Percentiles rank a stretch among this genome's conserved stretches.
phyloP scores from a whole-genome alignment of 2,329 filamentous ascomycete species.

The Neopestalotiopsis sp. region DNA sequence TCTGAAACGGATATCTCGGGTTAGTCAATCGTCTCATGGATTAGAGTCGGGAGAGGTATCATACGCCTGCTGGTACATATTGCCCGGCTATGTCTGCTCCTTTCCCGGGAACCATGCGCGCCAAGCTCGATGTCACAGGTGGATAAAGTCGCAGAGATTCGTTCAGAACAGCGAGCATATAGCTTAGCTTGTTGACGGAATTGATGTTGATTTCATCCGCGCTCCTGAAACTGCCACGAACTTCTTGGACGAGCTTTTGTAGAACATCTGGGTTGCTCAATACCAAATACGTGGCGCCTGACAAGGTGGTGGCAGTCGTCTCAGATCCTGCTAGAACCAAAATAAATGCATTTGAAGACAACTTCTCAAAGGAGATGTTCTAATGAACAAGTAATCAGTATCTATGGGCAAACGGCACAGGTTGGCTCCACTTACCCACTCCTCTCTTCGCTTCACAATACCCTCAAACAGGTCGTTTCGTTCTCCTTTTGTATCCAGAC shows the following conservation, averaged over 20 bases:
- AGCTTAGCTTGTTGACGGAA: slow-evolving; percentile 39
- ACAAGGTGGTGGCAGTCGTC: slow-evolving; percentile 35
- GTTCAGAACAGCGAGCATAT: slow-evolving; percentile 47
- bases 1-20: slow-evolving; percentile 28
- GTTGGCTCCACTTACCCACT: slow-evolving; percentile 27
- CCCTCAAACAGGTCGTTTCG: slow-evolving; percentile 38
- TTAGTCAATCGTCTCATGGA: slow-evolving; percentile 17
- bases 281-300: slow-evolving; percentile 35
- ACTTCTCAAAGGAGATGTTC: slow-evolving; percentile 31
- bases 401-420: neutral
- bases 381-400: slow-evolving; percentile 11
- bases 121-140: slow-evolving; percentile 30
- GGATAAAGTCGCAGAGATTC: slow-evolving; percentile 49
- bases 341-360: slow-evolving; percentile 32
- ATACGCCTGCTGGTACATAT: slow-evolving; percentile 33
- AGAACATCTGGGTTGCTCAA: slow-evolving; percentile 35
- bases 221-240: slow-evolving; percentile 41
- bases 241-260: slow-evolving; percentile 41
- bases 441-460: slow-evolving; percentile 35
- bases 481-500: slow-evolving; percentile 27
- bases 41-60: slow-evolving; percentile 10
- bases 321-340: slow-evolving; percentile 35
- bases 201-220: slow-evolving; percentile 44
- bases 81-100: slow-evolving; percentile 30
- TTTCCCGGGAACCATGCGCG: slow-evolving; percentile 27